A percentile compares a stretch with the other conserved stretches of the same genome.
Conservation (phyloP, 495 filamentous ascomycete genomes). For the Talaromyces liani region DNA sequence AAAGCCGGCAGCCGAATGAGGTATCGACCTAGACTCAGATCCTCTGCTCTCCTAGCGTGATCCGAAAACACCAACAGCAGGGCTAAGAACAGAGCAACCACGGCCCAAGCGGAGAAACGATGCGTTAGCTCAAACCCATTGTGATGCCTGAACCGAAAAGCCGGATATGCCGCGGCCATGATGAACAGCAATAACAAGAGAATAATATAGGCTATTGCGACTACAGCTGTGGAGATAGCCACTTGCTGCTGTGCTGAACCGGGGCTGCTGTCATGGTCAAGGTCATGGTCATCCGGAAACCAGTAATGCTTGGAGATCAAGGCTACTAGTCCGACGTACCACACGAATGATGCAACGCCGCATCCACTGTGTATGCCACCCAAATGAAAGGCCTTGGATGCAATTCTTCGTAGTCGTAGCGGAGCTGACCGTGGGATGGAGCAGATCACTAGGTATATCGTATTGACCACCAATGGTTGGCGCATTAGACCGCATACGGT, state of each 20-base stretch:
- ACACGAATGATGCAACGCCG: slow-evolving; percentile 57
- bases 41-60: slow-evolving; percentile 21
- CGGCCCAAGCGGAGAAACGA: slow-evolving; percentile 47
- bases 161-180: slow-evolving; percentile 34
- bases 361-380: slow-evolving; percentile 72
- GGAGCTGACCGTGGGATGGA: slow-evolving; percentile 55
- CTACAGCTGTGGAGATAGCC: slow-evolving; percentile 21
- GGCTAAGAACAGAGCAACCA: slow-evolving; percentile 40
- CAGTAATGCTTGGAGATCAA: slow-evolving; percentile 42
- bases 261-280: background rate
- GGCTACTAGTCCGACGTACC: slow-evolving; percentile 57
- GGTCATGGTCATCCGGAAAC: slow-evolving; percentile 7
- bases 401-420: slow-evolving; percentile 52
- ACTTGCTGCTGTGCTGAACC: slow-evolving; percentile 1
- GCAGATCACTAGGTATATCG: slow-evolving; percentile 54
- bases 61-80: slow-evolving; percentile 30
- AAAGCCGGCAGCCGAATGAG: slow-evolving; percentile 34
- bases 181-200: slow-evolving; percentile 34
- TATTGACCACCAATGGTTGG: slow-evolving; percentile 69
- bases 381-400: slow-evolving; percentile 69
- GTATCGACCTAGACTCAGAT: slow-evolving; percentile 23
- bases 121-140: slow-evolving; percentile 52
- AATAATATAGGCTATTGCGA: slow-evolving; percentile 32
- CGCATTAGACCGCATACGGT: slow-evolving; percentile 54
- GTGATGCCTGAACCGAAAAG: slow-evolving; percentile 39